Conservation (phyloP, 371 early-diverging fungal species). For the Mucor plumbeus region DNA sequence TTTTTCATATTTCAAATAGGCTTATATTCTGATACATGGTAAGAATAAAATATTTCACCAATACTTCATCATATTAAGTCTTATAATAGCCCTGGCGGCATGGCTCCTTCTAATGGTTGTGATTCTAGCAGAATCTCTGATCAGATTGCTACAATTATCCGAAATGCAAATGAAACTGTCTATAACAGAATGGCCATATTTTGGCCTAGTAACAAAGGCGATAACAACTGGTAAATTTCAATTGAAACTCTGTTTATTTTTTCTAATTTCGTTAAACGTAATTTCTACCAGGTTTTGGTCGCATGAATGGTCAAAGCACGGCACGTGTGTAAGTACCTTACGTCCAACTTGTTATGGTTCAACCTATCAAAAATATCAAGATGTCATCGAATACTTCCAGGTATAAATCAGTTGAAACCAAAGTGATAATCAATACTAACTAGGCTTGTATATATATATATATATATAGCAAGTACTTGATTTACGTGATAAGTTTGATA, state of each 20-base stretch:
- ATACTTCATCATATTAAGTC: no score
- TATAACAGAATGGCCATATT: slow-evolving; percentile 63
- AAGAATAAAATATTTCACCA: slow-evolving; percentile 1
- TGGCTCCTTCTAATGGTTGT: slow-evolving; percentile 69
- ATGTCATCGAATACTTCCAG: slow-evolving; percentile 53
- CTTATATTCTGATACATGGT: slow-evolving; percentile 67
- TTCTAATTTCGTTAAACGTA: not conserved
- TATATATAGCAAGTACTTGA: slow-evolving; percentile 38
- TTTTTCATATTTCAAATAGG: not conserved
- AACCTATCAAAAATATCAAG: slow-evolving; percentile 44
- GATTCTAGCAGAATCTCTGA: slow-evolving; percentile 62
- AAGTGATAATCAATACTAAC: no score
- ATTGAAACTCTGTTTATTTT: not conserved
- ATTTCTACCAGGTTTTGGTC: slow-evolving; percentile 47
- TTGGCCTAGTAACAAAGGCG: slow-evolving; percentile 79
- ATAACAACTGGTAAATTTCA: slow-evolving; percentile 30
- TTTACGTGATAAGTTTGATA: slow-evolving; percentile 48
- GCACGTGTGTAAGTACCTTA: slow-evolving; percentile 58
- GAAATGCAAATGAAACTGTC: slow-evolving; percentile 41
- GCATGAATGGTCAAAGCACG: slow-evolving; percentile 65
- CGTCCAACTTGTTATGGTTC: slow-evolving; percentile 51
- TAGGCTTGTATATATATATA: no score
- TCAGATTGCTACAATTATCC: slow-evolving; percentile 55
- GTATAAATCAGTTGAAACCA: slow-evolving; percentile 17
- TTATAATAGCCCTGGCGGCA: slow-evolving; percentile 48